Evolutionary conservation across 805 yeast species (phyloP), one percentile per base, ranked within the genome.

Genomic region (Nakazawaea ishiwadae): DNA sequence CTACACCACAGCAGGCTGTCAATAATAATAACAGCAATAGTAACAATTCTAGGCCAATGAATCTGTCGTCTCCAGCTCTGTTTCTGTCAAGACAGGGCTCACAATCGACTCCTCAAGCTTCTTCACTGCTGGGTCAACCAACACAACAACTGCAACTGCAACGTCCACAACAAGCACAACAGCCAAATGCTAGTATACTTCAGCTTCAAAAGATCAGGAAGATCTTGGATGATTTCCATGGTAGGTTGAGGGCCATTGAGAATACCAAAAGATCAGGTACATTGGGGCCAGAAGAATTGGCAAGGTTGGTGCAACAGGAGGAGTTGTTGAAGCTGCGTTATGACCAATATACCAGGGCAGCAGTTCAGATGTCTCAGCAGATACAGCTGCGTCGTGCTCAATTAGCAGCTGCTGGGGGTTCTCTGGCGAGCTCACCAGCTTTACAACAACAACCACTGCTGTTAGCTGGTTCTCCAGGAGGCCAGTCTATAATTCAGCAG

Each of bases 271-370:
- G 59, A 15, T 66, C 69, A 29, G 66, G 69, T 9, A 63, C 60
- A 21, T 49, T 74, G 16, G 58, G 75, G 4, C 68, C 73, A 2
- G 77, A 71, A 5, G 73, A 70, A 39, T 44, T 68, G 29, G 57
- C 66, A 4, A 64, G 64, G 31, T 60, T 72, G n/a, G 65, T 66
- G 11, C 68, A 66, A 39, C 79, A 77, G 51, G 75, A 78, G 46
- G 60, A 62, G 15, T 72, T 73, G 29, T 53, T 74, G 48, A 71
- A 63, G 44, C 61, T 59, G 27, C 70, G 75, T 42, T 68, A 69
- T 47, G 68, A 69, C 17, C 72, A 71, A 35, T 77, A 72, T 49
- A 74, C 71, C 44, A 68, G 69, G 42, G 68, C 71, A 37, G 81
- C 80, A 1, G 54, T 65, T 24, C 71, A 68, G 48, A 61, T 76